Conservation (phyloP, 1,139 yeast genomes). For the Trichomonascaceae sp. region DNA sequence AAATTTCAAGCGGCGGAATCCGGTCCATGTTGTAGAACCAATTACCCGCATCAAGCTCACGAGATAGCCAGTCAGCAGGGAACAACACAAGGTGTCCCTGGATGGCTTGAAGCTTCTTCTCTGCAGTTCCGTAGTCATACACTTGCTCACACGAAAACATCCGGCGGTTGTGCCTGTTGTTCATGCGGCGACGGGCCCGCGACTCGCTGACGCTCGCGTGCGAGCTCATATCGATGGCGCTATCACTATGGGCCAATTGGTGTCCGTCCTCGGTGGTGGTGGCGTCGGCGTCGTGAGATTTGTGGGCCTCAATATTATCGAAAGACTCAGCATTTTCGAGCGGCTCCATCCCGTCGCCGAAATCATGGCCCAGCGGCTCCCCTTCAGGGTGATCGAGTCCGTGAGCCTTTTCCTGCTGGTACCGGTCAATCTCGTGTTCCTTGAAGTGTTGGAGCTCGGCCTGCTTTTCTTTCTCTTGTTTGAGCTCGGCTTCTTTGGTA, state of each 20-base stretch:
- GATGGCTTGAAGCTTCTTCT: slow-evolving; percentile 54
- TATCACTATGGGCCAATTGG: background rate
- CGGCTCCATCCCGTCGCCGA: no score
- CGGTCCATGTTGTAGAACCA: slow-evolving; percentile 95
- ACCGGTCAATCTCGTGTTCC: no score
- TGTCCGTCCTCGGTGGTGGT: background rate
- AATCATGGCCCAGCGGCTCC: no score
- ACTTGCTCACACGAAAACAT: slow-evolving; percentile 31
- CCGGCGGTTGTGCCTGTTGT: background rate
- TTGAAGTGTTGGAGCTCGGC: slow-evolving; percentile 2
- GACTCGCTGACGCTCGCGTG: background rate
- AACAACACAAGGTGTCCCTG: slow-evolving; percentile 83
- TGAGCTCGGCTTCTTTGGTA: slow-evolving; percentile 5
- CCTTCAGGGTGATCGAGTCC: no score
- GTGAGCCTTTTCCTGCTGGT: no score
- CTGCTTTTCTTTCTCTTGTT: no score
- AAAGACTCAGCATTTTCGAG: background rate
- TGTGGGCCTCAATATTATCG: slow-evolving; percentile 1
- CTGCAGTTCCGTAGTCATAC: slow-evolving; percentile 67
- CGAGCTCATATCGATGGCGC: background rate
- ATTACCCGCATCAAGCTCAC: slow-evolving; percentile 72
- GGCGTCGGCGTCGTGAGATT: background rate
- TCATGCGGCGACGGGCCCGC: background rate
- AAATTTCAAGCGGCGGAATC: slow-evolving; percentile 89
- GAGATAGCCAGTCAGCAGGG: slow-evolving; percentile 82